Base-by-base conservation (phyloP, 2,329 filamentous ascomycete species). In the Catunica adiposa region DNA sequence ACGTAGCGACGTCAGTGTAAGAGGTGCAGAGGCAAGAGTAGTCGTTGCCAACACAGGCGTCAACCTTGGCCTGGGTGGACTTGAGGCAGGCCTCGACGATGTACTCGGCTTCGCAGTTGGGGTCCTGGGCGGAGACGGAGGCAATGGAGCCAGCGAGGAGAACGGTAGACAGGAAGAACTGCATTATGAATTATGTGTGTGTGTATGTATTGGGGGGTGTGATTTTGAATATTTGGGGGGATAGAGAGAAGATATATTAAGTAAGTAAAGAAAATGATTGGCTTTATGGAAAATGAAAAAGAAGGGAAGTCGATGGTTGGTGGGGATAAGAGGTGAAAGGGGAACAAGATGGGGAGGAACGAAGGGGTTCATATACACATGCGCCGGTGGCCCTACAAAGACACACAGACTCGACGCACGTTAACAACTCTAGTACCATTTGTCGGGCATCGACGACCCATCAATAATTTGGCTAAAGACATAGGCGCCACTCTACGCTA, bases 1-100 rank as follows among this genome's bases (percentile, higher is more conserved):
- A 76, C 72, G 73, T 74, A 48, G 71, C 63, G 53, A 77, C 66
- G 60, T 68, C 66, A 59, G 70, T 60, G 62, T 73, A 69, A 50
- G 69, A 67, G 54, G 66, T 63, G 63, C 74, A 77, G 58, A 69
- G 68, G 65, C 74, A 77, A 54, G 67, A 64, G 60, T 69, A 75
- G 64, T 77, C 73, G 51, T 63, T 64, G 20, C 57, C 3, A 9
- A 47, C 55, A 64, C 75, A 77, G 42, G 60, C 59, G 3, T 61
- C 56, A 60, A 71, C 64, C 65, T 71, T 71, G 58, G 61, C 61
- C 40, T 61, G 66, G 62, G 75, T 68, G 55, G 65, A 67, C 34
- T 60, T 55, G 22, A 76, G 66, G 62, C 73, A 76, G 56, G 66
- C 61, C 56, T 67, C 66, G 62, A 76, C 70, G 44, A 76, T 75